Base-by-base conservation (phyloP, 129 eudicot species). In the Arctium minus region DNA sequence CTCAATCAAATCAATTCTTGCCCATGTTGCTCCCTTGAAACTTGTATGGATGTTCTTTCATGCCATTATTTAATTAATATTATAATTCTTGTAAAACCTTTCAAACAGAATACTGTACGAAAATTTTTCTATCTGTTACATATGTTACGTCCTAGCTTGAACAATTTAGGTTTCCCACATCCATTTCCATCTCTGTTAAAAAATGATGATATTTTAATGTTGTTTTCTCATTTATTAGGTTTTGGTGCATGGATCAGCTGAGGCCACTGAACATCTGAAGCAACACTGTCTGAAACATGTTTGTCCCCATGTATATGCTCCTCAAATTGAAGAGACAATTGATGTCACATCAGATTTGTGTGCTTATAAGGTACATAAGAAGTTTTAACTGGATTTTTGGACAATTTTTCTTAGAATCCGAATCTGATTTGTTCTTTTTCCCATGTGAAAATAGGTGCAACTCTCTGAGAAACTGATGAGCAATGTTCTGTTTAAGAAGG, bases 191-290 rank as follows among this genome's bases (percentile, higher is more conserved):
- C 0, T 4, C 70, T 62, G 8, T 2, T n/a, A 15, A 17, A 62
- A 62, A 62, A 18, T n/a, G 31, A 62, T 62, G 70, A 18, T 10
- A 1, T 62, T 62, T 62, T 60, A 22, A 62, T 7, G 2, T 62
- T 62, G 3, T 5, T 10, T 9, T 82, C 70, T 78, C 32, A 1
- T 70, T 62, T 82, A 81, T 40, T 37, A 93, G 99, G 99, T 96
- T 56, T 85, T 96, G 97, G 97, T 96, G 76, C 99, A 96, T 73
- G 99, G 99, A 83, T 96, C 99, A 33, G 99, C 99, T 6, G 99
- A 96, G 93, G 99, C 99, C 35, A 96, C 99, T 62, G 99, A 96
- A 86, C 99, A 96, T 92, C 72, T 96, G 86, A 96, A 96, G 89
- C 97, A 93, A 85, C 97, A 96, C 73, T 96, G 99, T 84, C 42